Evolutionary conservation across 73 alveolate genomes (phyloP).

Genomic region (Durusdinium trenchii): DNA sequence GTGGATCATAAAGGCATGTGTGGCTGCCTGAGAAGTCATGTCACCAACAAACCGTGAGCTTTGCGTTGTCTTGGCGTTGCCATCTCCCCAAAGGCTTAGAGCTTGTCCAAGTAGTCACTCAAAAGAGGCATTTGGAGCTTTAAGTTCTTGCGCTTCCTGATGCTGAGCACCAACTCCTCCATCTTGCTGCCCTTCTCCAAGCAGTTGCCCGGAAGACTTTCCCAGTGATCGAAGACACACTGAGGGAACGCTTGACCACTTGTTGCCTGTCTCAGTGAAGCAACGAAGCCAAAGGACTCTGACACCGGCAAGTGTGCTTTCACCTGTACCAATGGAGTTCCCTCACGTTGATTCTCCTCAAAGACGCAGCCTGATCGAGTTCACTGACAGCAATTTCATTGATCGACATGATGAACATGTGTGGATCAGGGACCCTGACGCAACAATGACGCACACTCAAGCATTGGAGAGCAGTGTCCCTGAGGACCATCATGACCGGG

Average conservation of each 20-base stretch:
- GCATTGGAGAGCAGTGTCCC: no score
- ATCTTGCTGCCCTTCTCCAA: slow-evolving; percentile 97
- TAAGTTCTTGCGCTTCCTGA: slow-evolving; percentile 99
- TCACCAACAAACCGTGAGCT: no score
- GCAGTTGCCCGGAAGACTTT: slow-evolving; percentile 97
- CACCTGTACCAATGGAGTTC: slow-evolving; percentile 98
- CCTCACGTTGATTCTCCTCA: slow-evolving; percentile 99
- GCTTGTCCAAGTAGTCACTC: slow-evolving; percentile 98
- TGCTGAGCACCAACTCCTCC: slow-evolving; percentile 96
- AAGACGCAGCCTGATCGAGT: slow-evolving; percentile 97
- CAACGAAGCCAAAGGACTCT: slow-evolving; percentile 99
- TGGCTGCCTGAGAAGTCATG: no score
- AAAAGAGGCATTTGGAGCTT: slow-evolving; percentile 98
- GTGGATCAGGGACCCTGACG: no score
- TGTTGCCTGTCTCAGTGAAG: slow-evolving; percentile 99
- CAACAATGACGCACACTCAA: no score
- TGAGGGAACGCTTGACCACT: slow-evolving; percentile 99
- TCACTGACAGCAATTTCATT: no score
- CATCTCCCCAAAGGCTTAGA: slow-evolving; percentile 89
- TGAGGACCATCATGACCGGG: no score
- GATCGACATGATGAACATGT: no score
- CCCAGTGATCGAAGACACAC: slow-evolving; percentile 99
- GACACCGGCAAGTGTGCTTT: slow-evolving; percentile 99
- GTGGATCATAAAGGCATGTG: no score
- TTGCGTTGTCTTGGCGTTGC: no score